Percentiles rank a stretch among this genome's conserved stretches.
These are phyloP conservation scores for Cercospora zeae-maydis DNA, from an alignment of 2,329 filamentous ascomycete species.

Conservation along the genomic window DNA sequence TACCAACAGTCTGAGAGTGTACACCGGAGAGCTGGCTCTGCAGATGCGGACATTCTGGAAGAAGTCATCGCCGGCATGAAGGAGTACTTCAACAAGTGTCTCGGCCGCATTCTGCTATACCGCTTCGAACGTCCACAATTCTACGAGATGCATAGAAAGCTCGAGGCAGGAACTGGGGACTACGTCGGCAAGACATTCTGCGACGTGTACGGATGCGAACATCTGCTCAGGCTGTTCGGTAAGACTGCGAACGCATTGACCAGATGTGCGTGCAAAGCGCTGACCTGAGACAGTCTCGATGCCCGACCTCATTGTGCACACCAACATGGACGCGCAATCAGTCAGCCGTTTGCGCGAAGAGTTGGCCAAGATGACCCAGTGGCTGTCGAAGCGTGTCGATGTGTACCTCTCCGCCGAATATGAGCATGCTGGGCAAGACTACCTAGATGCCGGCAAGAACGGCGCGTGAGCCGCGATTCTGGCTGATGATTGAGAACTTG, in stretches of 20 bases:
- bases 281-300: conserved; percentile 63
- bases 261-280: background rate
- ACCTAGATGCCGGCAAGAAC: conserved; percentile 53
- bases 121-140: conserved; percentile 91
- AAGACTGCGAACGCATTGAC: conserved; percentile 35
- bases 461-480: background rate
- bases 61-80: conserved; percentile 82
- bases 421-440: conserved; percentile 67
- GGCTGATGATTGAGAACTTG: background rate
- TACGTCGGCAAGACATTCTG: conserved; percentile 67
- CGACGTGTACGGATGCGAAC: conserved; percentile 90
- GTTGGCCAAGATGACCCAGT: conserved; percentile 77
- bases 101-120: conserved; percentile 87
- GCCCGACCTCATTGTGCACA: conserved; percentile 91
- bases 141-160: conserved; percentile 68
- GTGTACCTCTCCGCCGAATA: conserved; percentile 77
- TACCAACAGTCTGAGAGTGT: conserved; percentile 76
- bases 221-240: conserved; percentile 86
- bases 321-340: conserved; percentile 94
- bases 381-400: conserved; percentile 73
- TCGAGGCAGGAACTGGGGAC: conserved; percentile 57
- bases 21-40: conserved; percentile 62
- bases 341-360: conserved; percentile 86
- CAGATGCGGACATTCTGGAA: conserved; percentile 79
- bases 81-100: conserved; percentile 89